Evolutionary conservation across 495 filamentous ascomycete species (phyloP).

Genomic region (Podospora didyma): DNA sequence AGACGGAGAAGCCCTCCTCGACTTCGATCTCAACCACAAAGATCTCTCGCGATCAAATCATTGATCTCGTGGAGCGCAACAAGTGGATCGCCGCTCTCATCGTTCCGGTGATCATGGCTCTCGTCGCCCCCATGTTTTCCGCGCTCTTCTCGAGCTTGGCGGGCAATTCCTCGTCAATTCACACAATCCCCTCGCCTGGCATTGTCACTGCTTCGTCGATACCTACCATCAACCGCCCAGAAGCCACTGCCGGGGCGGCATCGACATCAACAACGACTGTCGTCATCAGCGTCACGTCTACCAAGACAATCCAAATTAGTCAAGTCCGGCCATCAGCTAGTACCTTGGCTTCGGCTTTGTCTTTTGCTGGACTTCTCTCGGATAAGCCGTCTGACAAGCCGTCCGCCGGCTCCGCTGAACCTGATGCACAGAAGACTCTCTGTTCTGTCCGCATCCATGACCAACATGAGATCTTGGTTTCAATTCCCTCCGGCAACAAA

Average conservation of each 20-base stretch:
- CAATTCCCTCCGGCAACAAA: slow-evolving; percentile 34
- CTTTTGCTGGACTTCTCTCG: slow-evolving; percentile 35
- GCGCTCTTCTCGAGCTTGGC: neutral
- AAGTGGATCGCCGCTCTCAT: slow-evolving; percentile 10
- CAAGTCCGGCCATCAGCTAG: slow-evolving; percentile 37
- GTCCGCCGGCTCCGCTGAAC: slow-evolving; percentile 16
- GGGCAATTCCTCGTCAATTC: neutral
- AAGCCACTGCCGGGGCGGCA: slow-evolving; percentile 13
- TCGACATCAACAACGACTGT: slow-evolving; percentile 32
- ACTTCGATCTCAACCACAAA: too few species aligned
- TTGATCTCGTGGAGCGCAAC: slow-evolving; percentile 2
- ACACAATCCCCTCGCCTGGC: neutral
- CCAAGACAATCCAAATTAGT: slow-evolving; percentile 27
- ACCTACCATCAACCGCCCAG: neutral
- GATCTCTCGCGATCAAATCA: neutral
- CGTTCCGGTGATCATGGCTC: slow-evolving; percentile 13
- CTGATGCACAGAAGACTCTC: slow-evolving; percentile 22
- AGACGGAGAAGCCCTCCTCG: too few species aligned
- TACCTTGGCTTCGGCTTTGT: slow-evolving; percentile 32
- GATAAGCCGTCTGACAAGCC: slow-evolving; percentile 36
- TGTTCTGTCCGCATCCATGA: slow-evolving; percentile 35
- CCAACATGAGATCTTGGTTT: slow-evolving; percentile 37
- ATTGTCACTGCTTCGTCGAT: slow-evolving; percentile 16
- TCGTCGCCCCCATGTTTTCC: slow-evolving; percentile 8
- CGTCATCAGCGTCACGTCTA: slow-evolving; percentile 36